Evolutionary conservation across 2,329 filamentous ascomycete genomes (phyloP), one percentile per base, ranked within the genome.

Genomic region (Torrubiellomyces zombiae): DNA sequence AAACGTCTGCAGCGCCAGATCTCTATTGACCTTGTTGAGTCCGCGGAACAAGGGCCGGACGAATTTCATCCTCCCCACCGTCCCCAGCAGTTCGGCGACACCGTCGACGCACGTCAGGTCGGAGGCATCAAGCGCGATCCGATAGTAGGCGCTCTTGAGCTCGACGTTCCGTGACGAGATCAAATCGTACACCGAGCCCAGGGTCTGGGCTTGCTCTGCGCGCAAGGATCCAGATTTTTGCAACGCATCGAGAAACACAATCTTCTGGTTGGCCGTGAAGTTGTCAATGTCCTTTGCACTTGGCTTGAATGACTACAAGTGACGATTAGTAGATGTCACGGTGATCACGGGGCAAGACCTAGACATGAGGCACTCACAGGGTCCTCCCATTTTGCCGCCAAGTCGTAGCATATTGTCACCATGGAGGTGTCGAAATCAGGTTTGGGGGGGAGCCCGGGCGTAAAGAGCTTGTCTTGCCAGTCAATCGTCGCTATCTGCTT

Each of bases 61-160:
- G 50, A 86, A 95, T 65, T 95, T 95, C 89, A 98, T 95, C 29
- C 89, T 63, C 9, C 89, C 89, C 14, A 94, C 83, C 26, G 64
- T 63, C 16, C 80, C 79, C 19, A 95, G 58, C 28, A 94, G 58
- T 30, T 79, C 68, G 2, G 76, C 72, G 0, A 81, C 70, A 2
- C 75, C 74, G 31, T 68, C 46, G 40, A 86, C 81, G 18, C 77
- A 67, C 29, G 60, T 66, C 25, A 63, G 50, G 39, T 83, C 79
- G 29, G 72, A 67, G 9, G 80, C 77, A 39, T 68, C 68, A 42
- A 98, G 63, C 2, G 80, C 80, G 17, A 94, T 67, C 27, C 71
- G 67, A 42, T 81, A 77, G 53, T 81, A 95, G 1, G 85, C 68
- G 10, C 73, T 67, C 38, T 80, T 70, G 24, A 98, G 64, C 53